Conservation (phyloP, 495 filamentous ascomycete species). For the Aspergillus haitiensis region DNA sequence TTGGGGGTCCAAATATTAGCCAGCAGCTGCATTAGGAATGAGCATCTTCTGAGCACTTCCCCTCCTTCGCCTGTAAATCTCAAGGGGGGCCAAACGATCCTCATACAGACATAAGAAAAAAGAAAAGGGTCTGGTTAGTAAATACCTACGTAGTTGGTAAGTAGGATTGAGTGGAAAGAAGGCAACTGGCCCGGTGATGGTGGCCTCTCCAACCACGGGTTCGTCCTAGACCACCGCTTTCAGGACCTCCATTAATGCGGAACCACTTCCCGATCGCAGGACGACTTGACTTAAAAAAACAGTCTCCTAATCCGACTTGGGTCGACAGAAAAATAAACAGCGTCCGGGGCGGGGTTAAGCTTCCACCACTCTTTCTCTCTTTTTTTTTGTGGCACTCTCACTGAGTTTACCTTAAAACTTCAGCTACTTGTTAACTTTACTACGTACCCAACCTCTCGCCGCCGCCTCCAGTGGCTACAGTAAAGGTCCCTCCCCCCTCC, state of each 20-base stretch:
- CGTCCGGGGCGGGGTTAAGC: neutral
- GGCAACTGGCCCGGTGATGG: constrained; percentile 10
- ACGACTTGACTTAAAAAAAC: neutral
- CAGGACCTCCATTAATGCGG: constrained; percentile 11
- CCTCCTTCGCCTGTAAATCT: neutral
- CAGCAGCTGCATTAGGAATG: neutral
- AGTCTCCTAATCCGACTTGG: constrained; percentile 2
- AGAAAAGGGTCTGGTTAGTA: neutral
- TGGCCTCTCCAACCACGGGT: constrained; percentile 15
- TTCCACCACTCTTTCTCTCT: neutral
- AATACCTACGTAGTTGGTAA: neutral
- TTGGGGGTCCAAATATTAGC: neutral
- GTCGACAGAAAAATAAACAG: constrained; percentile 8
- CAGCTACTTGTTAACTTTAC: neutral
- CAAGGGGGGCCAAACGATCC: neutral
- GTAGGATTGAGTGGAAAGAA: neutral
- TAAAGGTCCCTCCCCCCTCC: neutral
- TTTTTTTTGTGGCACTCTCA: neutral
- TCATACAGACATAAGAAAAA: neutral
- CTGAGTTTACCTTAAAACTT: neutral
- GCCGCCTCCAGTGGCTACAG: neutral
- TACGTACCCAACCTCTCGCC: neutral
- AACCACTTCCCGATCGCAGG: constrained; percentile 23
- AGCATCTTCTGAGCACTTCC: neutral
- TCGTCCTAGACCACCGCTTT: constrained; percentile 19